Evolutionary conservation across 2,329 filamentous ascomycete species (phyloP).

Genomic region (Apiospora aurea): DNA sequence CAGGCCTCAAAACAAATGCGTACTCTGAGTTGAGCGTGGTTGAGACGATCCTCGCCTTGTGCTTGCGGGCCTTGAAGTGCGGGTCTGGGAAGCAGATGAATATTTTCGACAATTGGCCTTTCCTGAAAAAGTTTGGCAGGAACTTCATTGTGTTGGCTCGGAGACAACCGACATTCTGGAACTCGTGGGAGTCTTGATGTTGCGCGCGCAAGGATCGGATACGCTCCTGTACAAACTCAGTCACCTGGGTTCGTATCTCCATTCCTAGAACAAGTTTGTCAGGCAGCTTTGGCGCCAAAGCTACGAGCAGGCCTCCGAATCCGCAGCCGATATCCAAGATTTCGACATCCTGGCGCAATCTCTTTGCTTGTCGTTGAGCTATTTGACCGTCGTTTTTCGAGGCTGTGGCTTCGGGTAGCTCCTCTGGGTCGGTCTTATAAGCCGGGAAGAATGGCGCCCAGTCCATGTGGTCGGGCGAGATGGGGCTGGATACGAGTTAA

Average conservation of each 20-base stretch:
- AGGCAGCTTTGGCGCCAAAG: slow-evolving; percentile 81
- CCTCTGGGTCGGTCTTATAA: slow-evolving; percentile 58
- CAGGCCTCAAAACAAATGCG: slow-evolving; percentile 82
- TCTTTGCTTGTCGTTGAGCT: slow-evolving; percentile 38
- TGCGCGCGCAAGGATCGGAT: slow-evolving; percentile 81
- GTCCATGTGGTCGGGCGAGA: slow-evolving; percentile 83
- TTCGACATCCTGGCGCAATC: slow-evolving; percentile 75
- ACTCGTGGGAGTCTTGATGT: slow-evolving; percentile 60
- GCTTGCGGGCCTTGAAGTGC: slow-evolving; percentile 96
- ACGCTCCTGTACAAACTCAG: slow-evolving; percentile 88
- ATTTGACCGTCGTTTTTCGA: slow-evolving; percentile 28
- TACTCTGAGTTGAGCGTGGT: slow-evolving; percentile 91
- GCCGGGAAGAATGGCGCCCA: slow-evolving; percentile 87
- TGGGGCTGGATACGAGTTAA: slow-evolving; percentile 64
- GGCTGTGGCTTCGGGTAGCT: slow-evolving; percentile 38
- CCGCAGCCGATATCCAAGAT: slow-evolving; percentile 97
- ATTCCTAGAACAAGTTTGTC: slow-evolving; percentile 86
- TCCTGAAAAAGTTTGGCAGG: slow-evolving; percentile 94
- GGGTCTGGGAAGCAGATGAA: slow-evolving; percentile 99
- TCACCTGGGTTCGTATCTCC: slow-evolving; percentile 90
- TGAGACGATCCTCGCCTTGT: slow-evolving; percentile 95
- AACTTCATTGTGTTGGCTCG: slow-evolving; percentile 99
- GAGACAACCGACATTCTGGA: slow-evolving; percentile 88
- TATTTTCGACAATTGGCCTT: slow-evolving; percentile 82
- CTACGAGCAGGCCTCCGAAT: slow-evolving; percentile 90